Conservation (phyloP, 768 basidiomycete genomes). For the Pleurotus djamor region DNA sequence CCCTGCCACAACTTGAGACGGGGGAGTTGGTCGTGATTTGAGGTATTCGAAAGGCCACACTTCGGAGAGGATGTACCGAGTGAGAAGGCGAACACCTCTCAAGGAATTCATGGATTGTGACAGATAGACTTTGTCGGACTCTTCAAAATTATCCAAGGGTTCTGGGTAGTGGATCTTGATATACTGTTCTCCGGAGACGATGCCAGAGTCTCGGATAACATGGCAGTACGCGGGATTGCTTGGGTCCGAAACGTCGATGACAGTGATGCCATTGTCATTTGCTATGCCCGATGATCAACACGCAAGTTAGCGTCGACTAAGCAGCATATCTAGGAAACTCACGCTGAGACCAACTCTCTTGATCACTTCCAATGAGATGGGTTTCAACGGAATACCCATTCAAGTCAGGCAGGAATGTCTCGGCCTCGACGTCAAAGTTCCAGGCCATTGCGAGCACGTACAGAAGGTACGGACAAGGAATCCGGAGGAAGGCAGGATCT, state of each 20-base stretch:
- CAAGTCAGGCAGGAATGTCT: constrained; percentile 5
- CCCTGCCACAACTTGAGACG: no score
- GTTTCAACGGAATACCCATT: constrained; percentile 15
- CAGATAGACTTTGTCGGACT: no score
- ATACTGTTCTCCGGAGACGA: constrained; percentile 4
- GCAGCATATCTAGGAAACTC: neutral
- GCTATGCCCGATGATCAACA: constrained; percentile 9
- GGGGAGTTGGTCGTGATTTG: neutral
- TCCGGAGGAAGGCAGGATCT: constrained; percentile 10
- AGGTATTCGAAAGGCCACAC: constrained; percentile 4
- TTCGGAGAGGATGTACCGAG: constrained; percentile 4
- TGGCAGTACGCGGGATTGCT: constrained; percentile 25
- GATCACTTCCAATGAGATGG: constrained; percentile 18
- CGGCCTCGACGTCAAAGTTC: constrained; percentile 21
- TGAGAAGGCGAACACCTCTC: neutral
- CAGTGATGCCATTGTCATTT: constrained; percentile 30
- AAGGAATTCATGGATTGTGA: neutral
- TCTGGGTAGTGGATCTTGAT: constrained; percentile 3
- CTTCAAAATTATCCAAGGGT: no score
- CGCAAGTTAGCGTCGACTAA: no score
- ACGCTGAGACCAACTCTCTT: neutral
- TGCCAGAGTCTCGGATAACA: neutral
- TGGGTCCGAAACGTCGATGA: constrained; percentile 30
- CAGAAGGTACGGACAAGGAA: constrained; percentile 30
- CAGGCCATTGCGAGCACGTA: constrained; percentile 27